Percentiles rank a stretch among this genome's conserved stretches.
phyloP scores from a whole-genome alignment of 2,329 filamentous ascomycete species.

The Arthroderma sp. region DNA sequence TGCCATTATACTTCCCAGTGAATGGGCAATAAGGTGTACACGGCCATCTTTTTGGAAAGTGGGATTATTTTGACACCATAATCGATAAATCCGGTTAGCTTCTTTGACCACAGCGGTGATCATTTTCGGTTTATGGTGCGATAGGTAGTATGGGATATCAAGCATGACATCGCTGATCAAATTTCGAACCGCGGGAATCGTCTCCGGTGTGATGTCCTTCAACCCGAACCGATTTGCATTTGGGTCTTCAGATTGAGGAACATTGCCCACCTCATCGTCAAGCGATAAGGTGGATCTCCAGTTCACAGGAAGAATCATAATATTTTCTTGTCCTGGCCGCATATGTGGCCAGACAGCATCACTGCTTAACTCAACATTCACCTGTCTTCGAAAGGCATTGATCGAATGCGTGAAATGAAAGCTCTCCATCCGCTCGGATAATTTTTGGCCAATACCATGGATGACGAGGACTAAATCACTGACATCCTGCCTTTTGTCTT shows the following conservation, averaged over 20 bases:
- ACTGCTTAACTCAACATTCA: conserved; percentile 71
- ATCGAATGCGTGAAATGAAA: conserved; percentile 97
- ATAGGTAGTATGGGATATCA: conserved; percentile 95
- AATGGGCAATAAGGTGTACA: conserved; percentile 87
- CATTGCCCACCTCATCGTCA: conserved; percentile 56
- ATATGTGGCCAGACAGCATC: conserved; percentile 62
- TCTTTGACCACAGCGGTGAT: conserved; percentile 75
- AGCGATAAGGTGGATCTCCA: conserved; percentile 84
- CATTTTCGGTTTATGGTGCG: conserved; percentile 92
- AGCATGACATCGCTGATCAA: conserved; percentile 97
- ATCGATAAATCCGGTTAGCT: conserved; percentile 85
- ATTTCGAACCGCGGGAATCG: conserved; percentile 80
- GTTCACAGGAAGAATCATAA: conserved; percentile 91
- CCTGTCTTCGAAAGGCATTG: conserved; percentile 71
- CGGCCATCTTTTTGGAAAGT: conserved; percentile 68
- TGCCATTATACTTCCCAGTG: conserved; percentile 86
- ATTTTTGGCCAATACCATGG: conserved; percentile 92
- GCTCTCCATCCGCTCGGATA: conserved; percentile 86
- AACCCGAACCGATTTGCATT: conserved; percentile 52
- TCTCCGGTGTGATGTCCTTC: conserved; percentile 82
- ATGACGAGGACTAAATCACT: conserved; percentile 83
- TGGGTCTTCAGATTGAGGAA: conserved; percentile 35
- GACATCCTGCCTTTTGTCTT: conserved; percentile 54
- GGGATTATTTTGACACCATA: conserved; percentile 91
- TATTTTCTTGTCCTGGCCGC: conserved; percentile 64